Conservation (phyloP, 176 grass and related monocot species). For the Lolium rigidum region DNA sequence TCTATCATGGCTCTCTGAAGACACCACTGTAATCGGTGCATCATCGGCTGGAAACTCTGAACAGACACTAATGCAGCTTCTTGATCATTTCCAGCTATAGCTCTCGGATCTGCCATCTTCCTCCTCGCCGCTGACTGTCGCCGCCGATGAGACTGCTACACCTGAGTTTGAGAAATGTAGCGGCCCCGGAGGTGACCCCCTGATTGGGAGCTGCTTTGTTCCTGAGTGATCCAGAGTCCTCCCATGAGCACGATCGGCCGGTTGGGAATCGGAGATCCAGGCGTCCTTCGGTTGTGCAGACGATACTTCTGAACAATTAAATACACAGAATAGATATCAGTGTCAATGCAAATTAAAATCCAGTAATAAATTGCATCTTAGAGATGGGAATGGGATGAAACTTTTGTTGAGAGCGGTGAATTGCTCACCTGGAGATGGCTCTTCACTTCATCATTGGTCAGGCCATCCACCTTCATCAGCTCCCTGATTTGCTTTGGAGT, state of each 20-base stretch:
- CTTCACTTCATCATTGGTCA: slow-evolving; percentile 98
- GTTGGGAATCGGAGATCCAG: slow-evolving; percentile 21
- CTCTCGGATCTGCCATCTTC: slow-evolving; percentile 78
- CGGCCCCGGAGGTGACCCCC: slow-evolving; percentile 72
- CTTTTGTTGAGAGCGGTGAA: background rate
- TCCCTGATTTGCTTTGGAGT: slow-evolving; percentile 98
- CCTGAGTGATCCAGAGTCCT: slow-evolving; percentile 59
- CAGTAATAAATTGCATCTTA: background rate
- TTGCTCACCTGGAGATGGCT: slow-evolving; percentile 95
- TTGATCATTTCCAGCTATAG: slow-evolving; percentile 78
- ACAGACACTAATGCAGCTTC: background rate
- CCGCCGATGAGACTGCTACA: slow-evolving; percentile 59
- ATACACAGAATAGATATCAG: slow-evolving; percentile 27
- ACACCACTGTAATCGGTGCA: background rate
- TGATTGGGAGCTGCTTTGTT: slow-evolving; percentile 77
- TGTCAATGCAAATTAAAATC: background rate
- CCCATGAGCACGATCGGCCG: slow-evolving; percentile 53
- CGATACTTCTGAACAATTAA: slow-evolving; percentile 83
- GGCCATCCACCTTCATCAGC: slow-evolving; percentile 91
- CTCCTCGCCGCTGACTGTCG: slow-evolving; percentile 68
- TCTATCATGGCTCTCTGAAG: slow-evolving; percentile 21
- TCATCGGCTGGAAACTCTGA: slow-evolving; percentile 28
- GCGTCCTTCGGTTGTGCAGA: slow-evolving; percentile 71
- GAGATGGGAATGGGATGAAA: background rate
- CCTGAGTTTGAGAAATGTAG: slow-evolving; percentile 62